Conservation (phyloP, 805 yeast species). For the Candida incommunis region DNA sequence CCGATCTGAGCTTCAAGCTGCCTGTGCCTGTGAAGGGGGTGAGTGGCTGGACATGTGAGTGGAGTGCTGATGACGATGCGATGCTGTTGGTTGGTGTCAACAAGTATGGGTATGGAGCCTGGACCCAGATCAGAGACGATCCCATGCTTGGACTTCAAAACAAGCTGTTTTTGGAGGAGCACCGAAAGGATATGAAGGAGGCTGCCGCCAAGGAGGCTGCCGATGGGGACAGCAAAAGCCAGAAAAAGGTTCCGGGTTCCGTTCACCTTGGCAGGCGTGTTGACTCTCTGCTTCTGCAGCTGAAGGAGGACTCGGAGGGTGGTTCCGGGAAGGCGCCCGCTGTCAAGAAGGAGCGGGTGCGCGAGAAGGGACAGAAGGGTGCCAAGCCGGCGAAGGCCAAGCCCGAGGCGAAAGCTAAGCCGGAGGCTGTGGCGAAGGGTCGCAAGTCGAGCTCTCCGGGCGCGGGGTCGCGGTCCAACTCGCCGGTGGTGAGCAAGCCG, state of each 20-base stretch:
- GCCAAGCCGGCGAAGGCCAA: slow-evolving; percentile 11
- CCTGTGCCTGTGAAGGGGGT: slow-evolving; percentile 61
- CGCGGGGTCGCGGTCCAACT: slow-evolving; percentile 5
- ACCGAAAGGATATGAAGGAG: slow-evolving; percentile 22
- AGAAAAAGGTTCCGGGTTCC: slow-evolving; percentile 52
- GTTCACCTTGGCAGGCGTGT: slow-evolving; percentile 86
- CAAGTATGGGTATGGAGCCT: slow-evolving; percentile 92
- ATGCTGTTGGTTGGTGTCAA: slow-evolving; percentile 74
- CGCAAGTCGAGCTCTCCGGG: neutral
- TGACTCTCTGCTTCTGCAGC: slow-evolving; percentile 64
- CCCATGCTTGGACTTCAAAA: slow-evolving; percentile 78
- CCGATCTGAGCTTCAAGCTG: slow-evolving; percentile 49
- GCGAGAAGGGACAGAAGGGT: slow-evolving; percentile 11
- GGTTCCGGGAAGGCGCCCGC: neutral
- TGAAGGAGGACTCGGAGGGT: slow-evolving; percentile 39
- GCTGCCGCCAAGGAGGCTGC: slow-evolving; percentile 16
- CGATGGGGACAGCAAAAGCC: neutral
- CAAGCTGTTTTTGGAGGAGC: slow-evolving; percentile 58
- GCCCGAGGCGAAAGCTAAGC: slow-evolving; percentile 4
- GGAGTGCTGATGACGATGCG: slow-evolving; percentile 76
- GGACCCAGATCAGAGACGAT: slow-evolving; percentile 91
- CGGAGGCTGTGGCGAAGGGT: slow-evolving; percentile 2
- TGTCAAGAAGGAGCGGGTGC: slow-evolving; percentile 2
- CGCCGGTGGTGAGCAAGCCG: slow-evolving; percentile 6
- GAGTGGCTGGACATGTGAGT: slow-evolving; percentile 79